Percentiles rank a stretch among this genome's conserved stretches.
phyloP scores from a whole-genome alignment of 768 basidiomycete genomes.

The Amanita jacksonii region DNA sequence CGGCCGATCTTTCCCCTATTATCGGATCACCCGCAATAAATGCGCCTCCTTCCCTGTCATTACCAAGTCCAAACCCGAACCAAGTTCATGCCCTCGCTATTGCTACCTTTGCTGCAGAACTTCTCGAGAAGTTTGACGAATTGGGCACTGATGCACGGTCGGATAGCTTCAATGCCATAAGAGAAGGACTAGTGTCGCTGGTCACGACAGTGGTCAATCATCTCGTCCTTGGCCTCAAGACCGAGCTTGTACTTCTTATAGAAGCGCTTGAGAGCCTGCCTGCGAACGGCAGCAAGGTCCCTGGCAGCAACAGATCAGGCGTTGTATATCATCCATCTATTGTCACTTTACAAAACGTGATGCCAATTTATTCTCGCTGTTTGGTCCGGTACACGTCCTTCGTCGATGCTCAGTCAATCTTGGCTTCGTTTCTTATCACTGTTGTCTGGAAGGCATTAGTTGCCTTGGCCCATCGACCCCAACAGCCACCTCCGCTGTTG shows the following conservation, averaged over 20 bases:
- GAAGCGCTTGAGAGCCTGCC: conserved; percentile 49
- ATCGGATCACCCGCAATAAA: conserved; percentile 57
- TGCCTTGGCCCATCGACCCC: conserved; percentile 55
- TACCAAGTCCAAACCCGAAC: conserved; percentile 48
- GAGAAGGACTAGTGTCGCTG: conserved; percentile 63
- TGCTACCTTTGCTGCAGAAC: conserved; percentile 62
- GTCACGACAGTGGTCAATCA: conserved; percentile 60
- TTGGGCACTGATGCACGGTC: conserved; percentile 49
- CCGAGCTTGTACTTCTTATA: conserved; percentile 50
- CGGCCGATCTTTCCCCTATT: conserved; percentile 55
- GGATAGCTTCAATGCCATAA: conserved; percentile 59
- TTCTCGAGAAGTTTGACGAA: conserved; percentile 62
- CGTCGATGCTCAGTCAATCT: conserved; percentile 42
- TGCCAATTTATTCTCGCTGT: conserved; percentile 53
- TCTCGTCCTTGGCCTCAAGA: conserved; percentile 49
- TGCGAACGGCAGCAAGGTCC: conserved; percentile 20
- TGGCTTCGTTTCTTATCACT: conserved; percentile 66
- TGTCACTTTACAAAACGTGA: conserved; percentile 41
- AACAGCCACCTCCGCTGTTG: conserved; percentile 29
- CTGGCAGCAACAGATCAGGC: conserved; percentile 21
- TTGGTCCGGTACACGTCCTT: conserved; percentile 48
- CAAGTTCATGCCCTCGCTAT: conserved; percentile 66
- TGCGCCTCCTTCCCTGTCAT: conserved; percentile 38
- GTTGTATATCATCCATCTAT: conserved; percentile 50
- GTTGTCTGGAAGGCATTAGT: conserved; percentile 68